phyloP scores from a whole-genome alignment of 441 rosid species.

The Brassica balearica region DNA sequence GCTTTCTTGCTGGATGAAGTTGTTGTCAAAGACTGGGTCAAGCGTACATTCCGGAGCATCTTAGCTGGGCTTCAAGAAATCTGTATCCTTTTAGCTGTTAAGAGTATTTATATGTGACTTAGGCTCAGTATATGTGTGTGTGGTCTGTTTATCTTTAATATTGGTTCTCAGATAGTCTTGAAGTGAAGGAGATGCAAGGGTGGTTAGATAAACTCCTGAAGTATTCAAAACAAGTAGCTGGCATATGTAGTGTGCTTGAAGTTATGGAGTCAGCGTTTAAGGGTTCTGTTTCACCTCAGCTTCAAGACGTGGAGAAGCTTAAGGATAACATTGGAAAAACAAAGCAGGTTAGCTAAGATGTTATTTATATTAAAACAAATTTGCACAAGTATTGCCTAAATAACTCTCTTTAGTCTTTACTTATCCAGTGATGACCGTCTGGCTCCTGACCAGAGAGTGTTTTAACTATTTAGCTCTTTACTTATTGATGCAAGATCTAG shows the following conservation, averaged over 20 bases:
- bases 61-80: conserved; percentile 65
- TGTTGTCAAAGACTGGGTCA: conserved; percentile 98
- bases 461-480: conserved; percentile 22
- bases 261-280: conserved; percentile 8
- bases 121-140: conserved; percentile 8
- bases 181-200: conserved; percentile 61
- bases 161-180: conserved; percentile 65
- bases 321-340: conserved; percentile 78
- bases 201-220: conserved; percentile 63
- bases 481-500: neutral
- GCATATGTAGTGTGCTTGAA: conserved; percentile 77
- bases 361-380: neutral
- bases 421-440: neutral
- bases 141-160: conserved; percentile 51
- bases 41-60: conserved; percentile 68
- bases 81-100: conserved; percentile 74
- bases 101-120: conserved; percentile 21
- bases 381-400: neutral
- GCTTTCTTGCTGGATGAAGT: conserved; percentile 99
- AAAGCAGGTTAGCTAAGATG: conserved; percentile 71
- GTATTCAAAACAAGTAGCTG: conserved; percentile 61
- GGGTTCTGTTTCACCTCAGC: conserved; percentile 47
- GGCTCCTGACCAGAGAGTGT: conserved; percentile 14
- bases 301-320: conserved; percentile 80
- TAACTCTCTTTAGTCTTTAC: neutral